Evolutionary conservation across 225 moss, liverwort and hornwort species (phyloP), one percentile per base, ranked within the genome.

Genomic region (Asterella californica): DNA sequence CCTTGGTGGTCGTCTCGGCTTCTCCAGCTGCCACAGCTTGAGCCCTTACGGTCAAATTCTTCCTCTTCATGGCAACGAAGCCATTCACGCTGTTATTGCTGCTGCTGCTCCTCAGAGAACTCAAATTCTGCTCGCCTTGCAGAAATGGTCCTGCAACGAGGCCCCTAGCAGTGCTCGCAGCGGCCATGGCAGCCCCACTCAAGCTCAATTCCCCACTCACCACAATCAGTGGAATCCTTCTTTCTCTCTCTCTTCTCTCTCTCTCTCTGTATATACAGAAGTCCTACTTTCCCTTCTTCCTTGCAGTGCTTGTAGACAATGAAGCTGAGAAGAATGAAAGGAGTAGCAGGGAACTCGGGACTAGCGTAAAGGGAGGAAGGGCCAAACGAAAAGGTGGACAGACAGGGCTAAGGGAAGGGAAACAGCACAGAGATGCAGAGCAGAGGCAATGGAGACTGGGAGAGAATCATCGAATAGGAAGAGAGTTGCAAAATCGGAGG

Each of bases 11-110:
- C 45, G 79, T 63, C 65, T 85, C 87, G 65, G 81, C 85, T 46
- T 84, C 83, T 22, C 87, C 87, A 7, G 87, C 81, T 69, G 85
- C 85, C 45, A 88, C 87, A 22, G 87, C 78, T 67, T 88, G 84
- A 12, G 81, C 80, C n/a, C 78, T 69, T 22, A 78, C 84, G 0
- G 11, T 54, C 12, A 25, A 21, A 5, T 54, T 50, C 47, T 61
- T 83, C 72, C 68, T 64, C 30, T 24, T 60, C 27, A 48, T 64
- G 15, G 15, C 25, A 48, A 29, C 71, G 59, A 46, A 74, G 38
- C 61, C 79, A 27, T 6, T 57, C 36, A 25, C 80, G 34, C 34
- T 63, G 74, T 64, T 77, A 54, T 45, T 59, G 60, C 53, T 34
- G 6, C 49, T 34, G 53, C 64, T 73, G 14, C 42, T 61, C 19